phyloP scores from a whole-genome alignment of 176 grass and related monocot genomes.

The Neostapfia colusana region DNA sequence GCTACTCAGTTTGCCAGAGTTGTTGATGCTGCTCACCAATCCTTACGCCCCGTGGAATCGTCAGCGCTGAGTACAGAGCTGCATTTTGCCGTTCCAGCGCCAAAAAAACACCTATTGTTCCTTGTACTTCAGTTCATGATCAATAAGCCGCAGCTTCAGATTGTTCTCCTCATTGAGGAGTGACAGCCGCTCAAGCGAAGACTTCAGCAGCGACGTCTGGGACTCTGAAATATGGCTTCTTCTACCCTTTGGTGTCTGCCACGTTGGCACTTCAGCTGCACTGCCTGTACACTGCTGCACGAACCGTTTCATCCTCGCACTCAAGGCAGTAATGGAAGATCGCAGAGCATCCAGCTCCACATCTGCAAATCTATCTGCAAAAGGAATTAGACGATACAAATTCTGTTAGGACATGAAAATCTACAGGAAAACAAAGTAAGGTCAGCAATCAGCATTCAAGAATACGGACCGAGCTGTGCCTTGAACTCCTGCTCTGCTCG shows the following conservation, averaged over 20 bases:
- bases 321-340: conserved; percentile 66
- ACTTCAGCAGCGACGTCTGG: conserved; percentile 72
- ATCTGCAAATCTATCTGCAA: conserved; percentile 71
- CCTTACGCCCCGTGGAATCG: too few species aligned
- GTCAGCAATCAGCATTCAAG: not conserved
- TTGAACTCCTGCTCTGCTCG: conserved; percentile 91
- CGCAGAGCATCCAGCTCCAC: conserved; percentile 82
- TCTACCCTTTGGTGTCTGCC: conserved; percentile 37
- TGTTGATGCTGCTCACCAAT: not conserved
- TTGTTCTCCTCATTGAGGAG: conserved; percentile 74
- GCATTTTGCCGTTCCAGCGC: not conserved
- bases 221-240: conserved; percentile 50
- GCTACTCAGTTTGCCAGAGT: not conserved
- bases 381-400: conserved; percentile 5
- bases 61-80: not conserved
- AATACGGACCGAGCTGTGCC: conserved; percentile 64
- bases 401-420: conserved; percentile 18
- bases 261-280: conserved; percentile 9
- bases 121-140: conserved; percentile 58
- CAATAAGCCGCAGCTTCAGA: conserved; percentile 72
- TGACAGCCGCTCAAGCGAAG: conserved; percentile 74
- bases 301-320: conserved; percentile 65
- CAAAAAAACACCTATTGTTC: conserved; percentile 50
- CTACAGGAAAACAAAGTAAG: not conserved
- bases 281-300: conserved; percentile 17